Percentiles rank a stretch among this genome's conserved stretches.
phyloP scores from a whole-genome alignment of 257 asterid genomes.

The Dorcoceras hygrometricum region DNA sequence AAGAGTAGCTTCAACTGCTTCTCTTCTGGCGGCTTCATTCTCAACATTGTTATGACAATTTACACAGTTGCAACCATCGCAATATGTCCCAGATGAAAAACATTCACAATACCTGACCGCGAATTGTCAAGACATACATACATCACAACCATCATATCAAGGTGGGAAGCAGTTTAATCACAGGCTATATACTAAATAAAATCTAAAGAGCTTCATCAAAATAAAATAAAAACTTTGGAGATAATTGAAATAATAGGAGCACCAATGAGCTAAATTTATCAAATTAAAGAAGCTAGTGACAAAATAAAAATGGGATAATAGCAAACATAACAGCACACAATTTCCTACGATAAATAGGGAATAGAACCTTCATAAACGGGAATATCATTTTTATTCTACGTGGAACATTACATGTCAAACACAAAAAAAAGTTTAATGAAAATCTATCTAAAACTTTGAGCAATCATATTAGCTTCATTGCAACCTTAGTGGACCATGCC shows the following conservation, averaged over 20 bases:
- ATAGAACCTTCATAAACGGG: not conserved
- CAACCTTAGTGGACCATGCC: not conserved
- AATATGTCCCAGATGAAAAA: slow-evolving; percentile 89
- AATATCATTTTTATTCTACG: not conserved
- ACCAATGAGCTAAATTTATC: not conserved
- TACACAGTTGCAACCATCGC: slow-evolving; percentile 91
- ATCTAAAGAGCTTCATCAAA: not conserved
- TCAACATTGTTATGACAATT: slow-evolving; percentile 85
- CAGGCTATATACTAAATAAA: not conserved
- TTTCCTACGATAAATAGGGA: not conserved
- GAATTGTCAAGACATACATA: slow-evolving; percentile 21
- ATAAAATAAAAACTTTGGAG: not conserved
- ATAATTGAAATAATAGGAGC: not conserved
- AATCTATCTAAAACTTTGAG: not conserved
- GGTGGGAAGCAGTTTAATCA: not conserved
- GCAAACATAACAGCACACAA: not conserved
- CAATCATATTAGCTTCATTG: not conserved
- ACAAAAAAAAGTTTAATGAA: not conserved
- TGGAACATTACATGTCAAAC: not conserved
- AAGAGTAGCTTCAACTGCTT: slow-evolving; percentile 87
- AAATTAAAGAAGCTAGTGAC: not conserved
- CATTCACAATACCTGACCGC: slow-evolving; percentile 91
- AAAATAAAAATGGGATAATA: not conserved
- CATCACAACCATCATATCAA: slow-evolving; percentile 13
- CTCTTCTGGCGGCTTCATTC: slow-evolving; percentile 80